phyloP scores from a whole-genome alignment of 2,329 filamentous ascomycete species.

The Fusarium hainanense region DNA sequence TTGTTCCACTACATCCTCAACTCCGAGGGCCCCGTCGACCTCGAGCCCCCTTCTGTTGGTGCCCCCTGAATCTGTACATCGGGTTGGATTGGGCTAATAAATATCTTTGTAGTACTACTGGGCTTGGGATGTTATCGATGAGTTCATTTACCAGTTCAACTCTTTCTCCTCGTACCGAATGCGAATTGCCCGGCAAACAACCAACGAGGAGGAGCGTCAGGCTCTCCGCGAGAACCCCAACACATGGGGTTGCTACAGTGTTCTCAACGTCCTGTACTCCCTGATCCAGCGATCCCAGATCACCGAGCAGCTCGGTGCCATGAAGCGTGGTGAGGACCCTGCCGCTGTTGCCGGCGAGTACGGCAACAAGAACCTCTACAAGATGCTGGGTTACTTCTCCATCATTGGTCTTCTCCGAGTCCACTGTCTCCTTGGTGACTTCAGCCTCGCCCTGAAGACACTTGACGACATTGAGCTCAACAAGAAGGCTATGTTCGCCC shows the following conservation, averaged over 20 bases:
- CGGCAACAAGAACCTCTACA: conserved; percentile 91
- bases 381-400: conserved; percentile 99
- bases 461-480: conserved; percentile 99
- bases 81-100: conserved; percentile 35
- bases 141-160: conserved; percentile 99
- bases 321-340: conserved; percentile 93
- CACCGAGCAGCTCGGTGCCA: conserved; percentile 93
- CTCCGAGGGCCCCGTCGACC: conserved; percentile 97
- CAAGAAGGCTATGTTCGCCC: conserved; percentile 99
- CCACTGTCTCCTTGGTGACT: conserved; percentile 96
- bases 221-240: conserved; percentile 96
- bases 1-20: conserved; percentile 99
- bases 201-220: conserved; percentile 92
- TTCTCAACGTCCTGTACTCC: conserved; percentile 98
- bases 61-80: conserved; percentile 21
- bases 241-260: conserved; percentile 99
- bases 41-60: conserved; percentile 95
- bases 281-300: conserved; percentile 99
- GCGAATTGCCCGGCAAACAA: conserved; percentile 82
- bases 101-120: conserved; percentile 82
- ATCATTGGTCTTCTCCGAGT: conserved; percentile 97
- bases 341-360: conserved; percentile 92
- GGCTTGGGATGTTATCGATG: conserved; percentile 99
- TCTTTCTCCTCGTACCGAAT: conserved; percentile 98
- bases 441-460: conserved; percentile 97